phyloP scores from a whole-genome alignment of 495 filamentous ascomycete species.

The Pyrenopolyporus hunteri region DNA sequence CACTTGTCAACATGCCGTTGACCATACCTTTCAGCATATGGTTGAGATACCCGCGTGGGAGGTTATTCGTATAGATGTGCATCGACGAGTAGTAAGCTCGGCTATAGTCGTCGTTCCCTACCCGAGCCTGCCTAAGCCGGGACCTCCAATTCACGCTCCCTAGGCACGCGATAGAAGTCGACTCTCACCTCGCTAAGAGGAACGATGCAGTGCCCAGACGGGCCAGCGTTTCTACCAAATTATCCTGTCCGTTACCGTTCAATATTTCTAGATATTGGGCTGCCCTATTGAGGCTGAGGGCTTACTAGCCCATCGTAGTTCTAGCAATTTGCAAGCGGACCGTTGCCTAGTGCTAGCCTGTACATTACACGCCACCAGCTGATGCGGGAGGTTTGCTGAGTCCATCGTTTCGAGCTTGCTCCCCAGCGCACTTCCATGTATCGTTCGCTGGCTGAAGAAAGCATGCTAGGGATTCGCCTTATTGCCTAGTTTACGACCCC shows the following conservation, averaged over 20 bases:
- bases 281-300: conserved; percentile 19
- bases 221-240: conserved; percentile 26
- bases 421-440: not conserved
- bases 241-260: conserved; percentile 31
- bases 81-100: conserved; percentile 37
- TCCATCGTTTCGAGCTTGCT: conserved; percentile 12
- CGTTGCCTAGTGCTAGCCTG: conserved; percentile 20
- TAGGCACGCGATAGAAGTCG: not conserved
- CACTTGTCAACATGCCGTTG: conserved; percentile 11
- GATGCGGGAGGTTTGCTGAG: conserved; percentile 9
- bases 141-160: conserved; percentile 7
- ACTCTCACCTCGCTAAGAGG: conserved; percentile 5
- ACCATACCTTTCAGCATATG: conserved; percentile 1
- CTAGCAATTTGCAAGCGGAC: too few relatives aligned
- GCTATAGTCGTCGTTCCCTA: conserved; percentile 19
- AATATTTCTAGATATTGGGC: conserved; percentile 22
- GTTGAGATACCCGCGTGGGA: conserved; percentile 14
- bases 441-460: not conserved
- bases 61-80: conserved; percentile 14
- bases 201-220: conserved; percentile 30
- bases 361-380: conserved; percentile 13
- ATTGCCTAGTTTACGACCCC: conserved; percentile 17
- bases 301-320: conserved; percentile 34
- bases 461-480: not conserved
- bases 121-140: conserved; percentile 17